Conservation (phyloP, 495 filamentous ascomycete species). For the Emericellopsis terricola region DNA sequence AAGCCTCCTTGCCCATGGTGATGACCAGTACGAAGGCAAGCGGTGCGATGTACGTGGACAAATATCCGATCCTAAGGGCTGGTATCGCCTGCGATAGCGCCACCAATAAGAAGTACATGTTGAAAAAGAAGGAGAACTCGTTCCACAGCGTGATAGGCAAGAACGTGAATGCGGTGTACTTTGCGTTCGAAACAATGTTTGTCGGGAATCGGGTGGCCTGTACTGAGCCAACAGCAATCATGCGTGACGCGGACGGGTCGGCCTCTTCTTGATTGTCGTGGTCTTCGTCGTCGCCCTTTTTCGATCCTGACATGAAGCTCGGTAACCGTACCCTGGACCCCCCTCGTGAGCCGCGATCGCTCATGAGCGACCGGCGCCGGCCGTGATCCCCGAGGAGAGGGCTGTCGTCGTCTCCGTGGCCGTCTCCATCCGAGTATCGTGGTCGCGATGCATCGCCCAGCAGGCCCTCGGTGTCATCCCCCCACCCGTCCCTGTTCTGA, state of each 20-base stretch:
- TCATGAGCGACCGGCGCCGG: too few species aligned
- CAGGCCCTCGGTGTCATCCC: slow-evolving; percentile 37
- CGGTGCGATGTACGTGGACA: slow-evolving; percentile 87
- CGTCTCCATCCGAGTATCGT: slow-evolving; percentile 33
- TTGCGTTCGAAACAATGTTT: slow-evolving; percentile 89
- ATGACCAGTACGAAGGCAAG: slow-evolving; percentile 81
- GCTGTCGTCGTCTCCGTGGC: slow-evolving; percentile 41
- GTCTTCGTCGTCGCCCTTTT: slow-evolving; percentile 10
- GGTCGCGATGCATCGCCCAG: slow-evolving; percentile 25
- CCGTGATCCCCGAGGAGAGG: slow-evolving; percentile 35
- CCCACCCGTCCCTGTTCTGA: slow-evolving; percentile 28
- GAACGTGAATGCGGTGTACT: slow-evolving; percentile 94
- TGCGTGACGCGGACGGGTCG: slow-evolving; percentile 32
- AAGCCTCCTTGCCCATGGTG: slow-evolving; percentile 88
- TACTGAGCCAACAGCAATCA: slow-evolving; percentile 27
- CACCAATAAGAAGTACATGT: slow-evolving; percentile 93
- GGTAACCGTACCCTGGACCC: slow-evolving; percentile 28
- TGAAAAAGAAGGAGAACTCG: slow-evolving; percentile 99
- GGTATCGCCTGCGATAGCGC: slow-evolving; percentile 87
- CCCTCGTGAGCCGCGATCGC: slow-evolving; percentile 13
- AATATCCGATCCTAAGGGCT: slow-evolving; percentile 75
- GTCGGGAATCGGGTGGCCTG: slow-evolving; percentile 46
- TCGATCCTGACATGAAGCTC: slow-evolving; percentile 27
- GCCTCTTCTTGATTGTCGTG: slow-evolving; percentile 24
- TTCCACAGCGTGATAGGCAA: slow-evolving; percentile 89